Evolutionary conservation across 2,329 filamentous ascomycete species (phyloP), one percentile per base, ranked within the genome.

Genomic region (Botrytis byssoidea): DNA sequence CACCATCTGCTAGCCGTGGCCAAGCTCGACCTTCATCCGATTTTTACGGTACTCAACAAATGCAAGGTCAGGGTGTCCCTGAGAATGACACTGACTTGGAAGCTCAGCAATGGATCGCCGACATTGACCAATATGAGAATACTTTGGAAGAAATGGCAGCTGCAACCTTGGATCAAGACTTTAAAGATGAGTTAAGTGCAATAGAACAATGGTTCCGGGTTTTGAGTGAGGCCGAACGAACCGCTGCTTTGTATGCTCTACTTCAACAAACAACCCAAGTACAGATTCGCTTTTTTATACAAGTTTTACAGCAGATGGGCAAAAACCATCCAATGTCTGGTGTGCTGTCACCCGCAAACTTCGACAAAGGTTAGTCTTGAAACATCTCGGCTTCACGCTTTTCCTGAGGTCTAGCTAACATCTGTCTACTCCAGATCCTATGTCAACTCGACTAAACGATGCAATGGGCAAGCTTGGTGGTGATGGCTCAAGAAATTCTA

Each of bases 131-230:
- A 83, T 98, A 98, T 81, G 96, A 99, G 86, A 97, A 91, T n/a
- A 99, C 96, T 1, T 84, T 99, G 80, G 96, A 98, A 83, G 96
- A 99, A 83, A 99, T 99, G 96, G 96, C 96, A 61, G 95, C 95
- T 46, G 96, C 96, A 42, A 98, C 96, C n/a, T 86, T 98, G 72
- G 96, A 99, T 82, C 96, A 99, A 85, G 96, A 99, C 82, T 99
- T 99, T 87, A 99, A 99, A 85, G 96, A 98, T 83, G 96, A 99
- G 84, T 89, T 99, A 75, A 98, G 94, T 82, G 96, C 96, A 78
- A 99, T 99, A 81, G 96, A 99, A 85, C 96, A 99, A 86, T 99
- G 96, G 96, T 99, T 99, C 84, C 92, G 95, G 76, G 96, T 99
- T 71, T 86, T 99, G 77, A 98, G 95, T 81, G 96, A 98, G 84